Percentiles rank a stretch among this genome's conserved stretches.
Conservation (phyloP, 1,284 basidiomycete species). For the Schizophyllum amplum region DNA sequence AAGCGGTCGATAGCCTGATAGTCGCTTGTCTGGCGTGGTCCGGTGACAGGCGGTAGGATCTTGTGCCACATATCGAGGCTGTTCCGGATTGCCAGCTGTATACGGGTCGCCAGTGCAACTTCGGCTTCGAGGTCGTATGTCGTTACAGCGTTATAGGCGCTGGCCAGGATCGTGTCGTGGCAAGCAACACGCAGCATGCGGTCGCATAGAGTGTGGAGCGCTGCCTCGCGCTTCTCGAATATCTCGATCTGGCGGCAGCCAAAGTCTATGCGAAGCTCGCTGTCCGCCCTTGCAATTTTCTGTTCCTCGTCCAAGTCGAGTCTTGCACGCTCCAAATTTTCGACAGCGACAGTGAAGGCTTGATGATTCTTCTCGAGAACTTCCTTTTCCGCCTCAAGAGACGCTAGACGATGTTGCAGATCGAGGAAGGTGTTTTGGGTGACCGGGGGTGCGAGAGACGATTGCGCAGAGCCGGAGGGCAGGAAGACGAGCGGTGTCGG, state of each 20-base stretch:
- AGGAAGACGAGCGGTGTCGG: no score
- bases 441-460: background rate
- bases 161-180: background rate
- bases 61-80: background rate
- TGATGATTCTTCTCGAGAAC: background rate
- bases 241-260: background rate
- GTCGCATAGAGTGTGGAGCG: background rate
- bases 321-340: background rate
- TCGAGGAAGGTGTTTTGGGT: background rate
- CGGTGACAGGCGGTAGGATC: background rate
- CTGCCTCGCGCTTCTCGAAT: background rate
- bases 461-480: background rate
- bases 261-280: background rate
- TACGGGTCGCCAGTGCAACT: background rate
- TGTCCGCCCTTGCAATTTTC: background rate
- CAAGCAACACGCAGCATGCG: background rate
- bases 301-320: background rate
- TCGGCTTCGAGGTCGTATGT: background rate
- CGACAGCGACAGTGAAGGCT: background rate
- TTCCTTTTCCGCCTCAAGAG: background rate
- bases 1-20: background rate
- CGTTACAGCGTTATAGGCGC: background rate
- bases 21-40: background rate
- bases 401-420: background rate
- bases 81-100: background rate